phyloP scores from a whole-genome alignment of 441 rosid species.

The Monsonia emarginata region DNA sequence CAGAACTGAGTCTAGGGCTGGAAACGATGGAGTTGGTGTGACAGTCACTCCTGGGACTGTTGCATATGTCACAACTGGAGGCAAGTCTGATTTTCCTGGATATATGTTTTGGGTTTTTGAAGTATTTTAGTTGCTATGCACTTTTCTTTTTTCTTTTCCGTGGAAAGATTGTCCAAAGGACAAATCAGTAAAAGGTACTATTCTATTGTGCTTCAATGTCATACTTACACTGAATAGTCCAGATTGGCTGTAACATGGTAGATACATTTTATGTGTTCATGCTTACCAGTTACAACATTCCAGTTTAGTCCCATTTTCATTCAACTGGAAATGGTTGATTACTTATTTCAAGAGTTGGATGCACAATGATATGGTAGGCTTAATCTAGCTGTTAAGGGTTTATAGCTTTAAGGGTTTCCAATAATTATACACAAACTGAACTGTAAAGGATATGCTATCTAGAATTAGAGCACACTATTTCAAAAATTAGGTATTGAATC shows the following conservation, averaged over 20 bases:
- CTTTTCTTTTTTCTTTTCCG: background rate
- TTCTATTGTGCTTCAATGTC: background rate
- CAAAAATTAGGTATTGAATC: background rate
- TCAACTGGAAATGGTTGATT: background rate
- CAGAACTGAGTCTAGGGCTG: constrained; percentile 91
- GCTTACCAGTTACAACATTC: no score
- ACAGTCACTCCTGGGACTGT: constrained; percentile 74
- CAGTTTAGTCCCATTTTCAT: background rate
- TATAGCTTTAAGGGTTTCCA: background rate
- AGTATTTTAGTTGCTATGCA: background rate
- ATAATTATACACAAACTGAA: background rate
- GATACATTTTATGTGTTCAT: no score
- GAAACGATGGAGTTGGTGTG: constrained; percentile 80
- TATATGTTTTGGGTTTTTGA: background rate
- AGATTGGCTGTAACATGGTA: background rate
- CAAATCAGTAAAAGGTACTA: background rate
- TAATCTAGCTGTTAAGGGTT: no score
- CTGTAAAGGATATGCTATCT: background rate
- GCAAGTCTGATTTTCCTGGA: constrained; percentile 20
- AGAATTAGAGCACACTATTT: background rate
- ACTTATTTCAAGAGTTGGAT: background rate
- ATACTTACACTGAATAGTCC: background rate
- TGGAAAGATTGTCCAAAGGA: background rate
- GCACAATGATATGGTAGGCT: no score
- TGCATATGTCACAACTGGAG: constrained; percentile 97